Base-by-base conservation (phyloP, 495 filamentous ascomycete species). In the Penicillium simplicissimum region DNA sequence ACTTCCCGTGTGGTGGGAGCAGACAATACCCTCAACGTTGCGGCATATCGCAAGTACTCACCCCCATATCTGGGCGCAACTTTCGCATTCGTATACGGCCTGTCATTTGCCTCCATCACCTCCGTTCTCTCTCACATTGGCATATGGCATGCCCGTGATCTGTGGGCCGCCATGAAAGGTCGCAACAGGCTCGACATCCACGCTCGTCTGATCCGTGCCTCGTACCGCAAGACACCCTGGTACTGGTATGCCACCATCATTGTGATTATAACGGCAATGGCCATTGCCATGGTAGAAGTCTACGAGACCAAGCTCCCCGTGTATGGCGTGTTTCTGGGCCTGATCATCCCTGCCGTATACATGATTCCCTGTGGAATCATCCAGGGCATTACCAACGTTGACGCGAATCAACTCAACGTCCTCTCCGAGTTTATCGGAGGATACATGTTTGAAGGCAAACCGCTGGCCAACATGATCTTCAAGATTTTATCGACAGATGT, bases 311-410 rank as follows among this genome's bases (percentile, higher is more conserved):
- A 93, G 69, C 81, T 94, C 3, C 91, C 91, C 0, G 92, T 91
- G 81, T 93, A 93, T 65, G 91, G 91, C 5, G 76, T 95, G 8
- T 79, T 95, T 6, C 79, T 95, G 7, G 90, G 89, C 3, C 77
- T 95, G 10, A 80, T 79, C 37, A 92, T 94, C 47, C 90, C 89
- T 51, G 82, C 84, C 8, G 67, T 91, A 8, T 84, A 93, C 47
- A 93, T 94, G 76, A 86, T 94, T 47, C 91, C 91, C 23, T 91
- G 91, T 67, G 91, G 91, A 55, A 93, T 94, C 49, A 85, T 94
- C 53, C 92, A 92, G 84, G 91, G 90, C 3, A 91, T 94, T 61
- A 93, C 91, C 19, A 94, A 95, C 70, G 90, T 92, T 55, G 88
- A 92, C 65, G 88, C 83, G 60, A 88, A 84, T 68, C 63, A 75